phyloP scores from a whole-genome alignment of 202 grass and related monocot genomes.

The Carex sylvatica region DNA sequence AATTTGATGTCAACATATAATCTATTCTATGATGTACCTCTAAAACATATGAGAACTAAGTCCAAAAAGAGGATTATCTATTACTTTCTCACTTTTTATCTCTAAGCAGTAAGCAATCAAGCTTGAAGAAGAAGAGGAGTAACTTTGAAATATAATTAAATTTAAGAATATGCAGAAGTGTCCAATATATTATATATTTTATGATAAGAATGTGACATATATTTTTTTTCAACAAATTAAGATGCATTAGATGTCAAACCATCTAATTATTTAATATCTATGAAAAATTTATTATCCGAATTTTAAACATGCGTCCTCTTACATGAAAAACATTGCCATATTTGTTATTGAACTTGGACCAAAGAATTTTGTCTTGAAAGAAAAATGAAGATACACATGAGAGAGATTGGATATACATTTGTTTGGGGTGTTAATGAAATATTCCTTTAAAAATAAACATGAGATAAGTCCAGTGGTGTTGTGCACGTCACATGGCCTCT shows the following conservation, averaged over 20 bases:
- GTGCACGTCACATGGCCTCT: slow-evolving; percentile 27
- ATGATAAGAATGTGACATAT: background rate
- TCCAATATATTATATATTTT: background rate
- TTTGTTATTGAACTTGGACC: too few relatives aligned
- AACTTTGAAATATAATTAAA: background rate
- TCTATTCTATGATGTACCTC: background rate
- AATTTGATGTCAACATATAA: too few relatives aligned
- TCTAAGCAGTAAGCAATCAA: background rate
- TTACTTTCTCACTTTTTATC: background rate
- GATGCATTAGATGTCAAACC: too few relatives aligned
- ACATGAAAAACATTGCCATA: too few relatives aligned
- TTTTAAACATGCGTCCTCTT: too few relatives aligned
- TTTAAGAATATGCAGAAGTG: background rate
- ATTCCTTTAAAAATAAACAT: background rate
- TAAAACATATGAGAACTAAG: background rate
- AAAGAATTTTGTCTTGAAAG: background rate
- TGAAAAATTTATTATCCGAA: too few relatives aligned
- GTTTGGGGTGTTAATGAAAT: background rate
- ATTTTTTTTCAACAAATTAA: too few relatives aligned
- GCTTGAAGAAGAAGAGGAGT: background rate
- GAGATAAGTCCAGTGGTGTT: background rate
- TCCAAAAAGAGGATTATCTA: background rate
- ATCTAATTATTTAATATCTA: too few relatives aligned
- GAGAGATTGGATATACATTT: background rate
- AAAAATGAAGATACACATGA: background rate